Evolutionary conservation across 352 stramenopile genomes (phyloP).

Genomic region (Phytophthora multivora): DNA sequence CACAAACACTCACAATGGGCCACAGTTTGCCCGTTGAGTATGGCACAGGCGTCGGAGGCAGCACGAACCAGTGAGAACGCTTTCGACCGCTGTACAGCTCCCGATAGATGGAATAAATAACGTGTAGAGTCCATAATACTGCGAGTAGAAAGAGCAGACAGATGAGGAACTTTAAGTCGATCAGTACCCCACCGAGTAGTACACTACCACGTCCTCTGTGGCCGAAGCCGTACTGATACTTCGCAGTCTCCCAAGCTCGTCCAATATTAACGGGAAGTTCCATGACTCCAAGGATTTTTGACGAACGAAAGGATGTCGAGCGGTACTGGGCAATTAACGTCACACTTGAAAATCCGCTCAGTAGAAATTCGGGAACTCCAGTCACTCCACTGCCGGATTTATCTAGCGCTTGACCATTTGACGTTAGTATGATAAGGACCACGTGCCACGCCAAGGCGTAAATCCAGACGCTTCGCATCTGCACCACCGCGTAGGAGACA

Average conservation of each 20-base stretch:
- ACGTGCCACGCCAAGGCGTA: conserved; percentile 37
- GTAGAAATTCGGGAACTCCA: conserved; percentile 42
- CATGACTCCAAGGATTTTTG: conserved; percentile 11
- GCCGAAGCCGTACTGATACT: conserved; percentile 16
- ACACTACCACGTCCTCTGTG: conserved; percentile 14
- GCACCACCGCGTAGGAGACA: conserved; percentile 35
- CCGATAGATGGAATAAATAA: background rate
- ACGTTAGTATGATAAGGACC: background rate
- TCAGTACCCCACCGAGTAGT: conserved; percentile 25
- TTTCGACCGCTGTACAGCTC: background rate
- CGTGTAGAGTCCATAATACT: background rate
- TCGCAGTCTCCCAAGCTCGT: conserved; percentile 1
- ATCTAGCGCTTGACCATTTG: background rate
- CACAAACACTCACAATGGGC: conserved; percentile 28
- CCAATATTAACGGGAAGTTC: conserved; percentile 16
- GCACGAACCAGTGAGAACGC: conserved; percentile 2
- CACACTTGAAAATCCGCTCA: conserved; percentile 35
- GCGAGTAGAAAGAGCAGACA: conserved; percentile 15
- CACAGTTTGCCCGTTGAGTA: conserved; percentile 35
- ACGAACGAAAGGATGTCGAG: conserved; percentile 25
- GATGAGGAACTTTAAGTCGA: conserved; percentile 38
- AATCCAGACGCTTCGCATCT: conserved; percentile 56
- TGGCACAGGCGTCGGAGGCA: conserved; percentile 24
- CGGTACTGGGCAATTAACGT: conserved; percentile 41
- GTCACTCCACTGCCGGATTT: conserved; percentile 18